A percentile compares a stretch with the other conserved stretches of the same genome.
These are phyloP conservation scores for Prototheca stagnorum DNA, from an alignment of 163 green algal species.

Conservation along the genomic window DNA sequence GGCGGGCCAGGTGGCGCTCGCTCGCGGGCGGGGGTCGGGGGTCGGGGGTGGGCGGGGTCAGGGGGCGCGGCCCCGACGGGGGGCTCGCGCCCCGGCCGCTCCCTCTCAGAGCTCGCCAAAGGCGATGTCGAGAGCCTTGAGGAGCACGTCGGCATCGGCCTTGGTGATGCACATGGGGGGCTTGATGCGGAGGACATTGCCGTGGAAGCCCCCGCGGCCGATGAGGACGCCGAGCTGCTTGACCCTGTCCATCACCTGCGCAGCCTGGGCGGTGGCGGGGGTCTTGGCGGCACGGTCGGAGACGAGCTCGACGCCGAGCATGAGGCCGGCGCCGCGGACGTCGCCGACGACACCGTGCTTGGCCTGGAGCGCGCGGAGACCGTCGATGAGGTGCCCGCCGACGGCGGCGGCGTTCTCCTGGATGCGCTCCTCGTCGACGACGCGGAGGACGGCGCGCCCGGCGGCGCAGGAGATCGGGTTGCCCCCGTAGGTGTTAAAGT, in stretches of 20 bases:
- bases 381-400: slow-evolving; percentile 47
- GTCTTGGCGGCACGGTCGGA: slow-evolving; percentile 76
- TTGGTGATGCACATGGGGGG: slow-evolving; percentile 89
- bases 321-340: slow-evolving; percentile 79
- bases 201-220: slow-evolving; percentile 79
- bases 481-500: slow-evolving; percentile 98
- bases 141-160: slow-evolving; percentile 72
- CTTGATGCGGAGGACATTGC: slow-evolving; percentile 97
- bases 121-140: slow-evolving; percentile 57
- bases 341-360: slow-evolving; percentile 91
- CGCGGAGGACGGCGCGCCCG: slow-evolving; percentile 65
- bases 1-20: too few species aligned
- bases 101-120: slow-evolving; percentile 46
- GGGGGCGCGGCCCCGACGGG: too few species aligned
- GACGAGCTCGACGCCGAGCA: slow-evolving; percentile 93
- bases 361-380: slow-evolving; percentile 40
- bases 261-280: slow-evolving; percentile 56
- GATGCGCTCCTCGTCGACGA: slow-evolving; percentile 61
- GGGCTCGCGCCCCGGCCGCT: too few species aligned
- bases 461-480: slow-evolving; percentile 86
- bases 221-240: slow-evolving; percentile 84
- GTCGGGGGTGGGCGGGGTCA: too few species aligned
- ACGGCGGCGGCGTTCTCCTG: slow-evolving; percentile 59
- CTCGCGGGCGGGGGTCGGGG: too few species aligned
- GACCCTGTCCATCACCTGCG: slow-evolving; percentile 65